Conservation (phyloP, 768 basidiomycete species). For the Gelatoporia subvermispora region DNA sequence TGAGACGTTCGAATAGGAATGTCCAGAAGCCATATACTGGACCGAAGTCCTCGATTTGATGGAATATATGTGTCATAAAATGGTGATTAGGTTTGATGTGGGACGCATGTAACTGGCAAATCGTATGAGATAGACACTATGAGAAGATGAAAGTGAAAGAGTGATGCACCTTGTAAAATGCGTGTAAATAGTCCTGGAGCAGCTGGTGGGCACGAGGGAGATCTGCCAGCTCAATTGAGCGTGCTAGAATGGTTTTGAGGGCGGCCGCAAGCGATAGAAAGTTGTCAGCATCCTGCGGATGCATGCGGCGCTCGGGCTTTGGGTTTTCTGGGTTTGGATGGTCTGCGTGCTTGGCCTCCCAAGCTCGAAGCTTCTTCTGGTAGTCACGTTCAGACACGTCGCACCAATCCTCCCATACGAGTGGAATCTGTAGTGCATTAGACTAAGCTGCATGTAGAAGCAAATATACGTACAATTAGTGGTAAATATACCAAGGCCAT, state of each 20-base stretch:
- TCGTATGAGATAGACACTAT: background rate
- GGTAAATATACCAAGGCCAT: constrained; percentile 25
- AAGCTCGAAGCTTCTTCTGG: background rate
- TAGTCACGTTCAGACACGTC: constrained; percentile 8
- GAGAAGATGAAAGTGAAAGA: background rate
- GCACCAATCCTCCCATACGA: constrained; percentile 26
- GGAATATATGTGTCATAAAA: constrained; percentile 15
- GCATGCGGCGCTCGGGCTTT: background rate
- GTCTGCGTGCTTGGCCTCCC: background rate
- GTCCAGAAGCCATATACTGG: constrained; percentile 29
- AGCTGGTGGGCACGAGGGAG: constrained; percentile 10
- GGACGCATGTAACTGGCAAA: constrained; percentile 7
- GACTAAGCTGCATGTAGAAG: too few species aligned
- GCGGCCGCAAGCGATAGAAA: constrained; percentile 8
- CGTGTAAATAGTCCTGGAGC: constrained; percentile 19
- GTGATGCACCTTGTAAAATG: too few species aligned
- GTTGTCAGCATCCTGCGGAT: constrained; percentile 2
- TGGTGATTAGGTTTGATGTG: constrained; percentile 21
- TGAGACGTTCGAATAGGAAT: constrained; percentile 28
- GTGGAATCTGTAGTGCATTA: too few species aligned
- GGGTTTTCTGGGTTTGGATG: background rate
- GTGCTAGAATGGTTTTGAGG: constrained; percentile 3
- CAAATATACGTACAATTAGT: constrained; percentile 20
- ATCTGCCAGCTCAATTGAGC: constrained; percentile 1
- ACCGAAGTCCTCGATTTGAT: constrained; percentile 20